Evolutionary conservation across 441 rosid species (phyloP), one percentile per base, ranked within the genome.

Genomic region (Biscutella laevigata): DNA sequence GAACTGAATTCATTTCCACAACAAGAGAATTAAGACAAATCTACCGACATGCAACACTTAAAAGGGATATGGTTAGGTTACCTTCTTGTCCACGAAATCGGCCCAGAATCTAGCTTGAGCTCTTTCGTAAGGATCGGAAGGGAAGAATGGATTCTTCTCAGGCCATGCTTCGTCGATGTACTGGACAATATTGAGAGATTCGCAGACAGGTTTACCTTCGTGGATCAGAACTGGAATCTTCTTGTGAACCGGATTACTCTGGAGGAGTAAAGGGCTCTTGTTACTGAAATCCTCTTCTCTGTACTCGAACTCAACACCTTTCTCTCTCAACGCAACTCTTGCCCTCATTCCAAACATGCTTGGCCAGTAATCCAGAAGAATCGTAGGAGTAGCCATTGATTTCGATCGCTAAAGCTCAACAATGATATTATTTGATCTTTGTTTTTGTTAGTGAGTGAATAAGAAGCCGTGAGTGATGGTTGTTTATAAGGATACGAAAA

Each of bases 31-130:
- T 12, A 19, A 7, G 4, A 46, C 37, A 32, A 20, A 46, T 12
- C 29, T 13, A 43, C 5, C 3, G 1, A 47, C 66, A 21, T 16
- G 43, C 24, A 36, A 7, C 1, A 20, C 28, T 3, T 8, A 35
- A 25, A 40, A 33, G 30, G 16, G 32, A 13, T 12, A 17, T 17
- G 3, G n/a, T n/a, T n/a, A n/a, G 6, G 35, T 3, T 63, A 71
- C 74, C 71, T 65, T 66, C 34, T 71, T 71, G 57, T 71, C 71
- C 10, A 66, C 51, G 53, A 43, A 71, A 53, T 71, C 68, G 3
- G 58, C 71, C 71, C 71, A 66, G 6, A 71, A 61, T 25, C 68
- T 40, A 21, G 71, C 71, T 2, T 14, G 49, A 20, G 71, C 51
- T 57, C 53, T 61, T 11, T 32, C 42, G 33, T 58, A 47, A 34